A percentile compares a stretch with the other conserved stretches of the same genome.
Evolutionary conservation across 306 rosid species (phyloP).

Genomic region (Vigna angularis): DNA sequence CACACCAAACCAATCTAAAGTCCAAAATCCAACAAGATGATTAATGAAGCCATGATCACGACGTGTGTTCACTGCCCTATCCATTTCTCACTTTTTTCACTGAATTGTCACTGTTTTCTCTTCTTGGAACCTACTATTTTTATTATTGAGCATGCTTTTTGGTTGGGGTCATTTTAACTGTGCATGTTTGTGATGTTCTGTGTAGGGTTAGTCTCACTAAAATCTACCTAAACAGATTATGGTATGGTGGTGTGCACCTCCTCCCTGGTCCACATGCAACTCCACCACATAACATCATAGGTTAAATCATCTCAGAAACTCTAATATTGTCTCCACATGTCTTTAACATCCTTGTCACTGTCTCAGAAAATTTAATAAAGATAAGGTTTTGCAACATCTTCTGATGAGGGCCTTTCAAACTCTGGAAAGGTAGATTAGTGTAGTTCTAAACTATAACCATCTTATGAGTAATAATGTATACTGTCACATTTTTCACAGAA

Average conservation of each 20-base stretch:
- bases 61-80: constrained; percentile 13
- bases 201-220: constrained; percentile 22
- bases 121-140: neutral
- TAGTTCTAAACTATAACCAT: neutral
- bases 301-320: constrained; percentile 23
- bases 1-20: constrained; percentile 5
- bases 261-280: constrained; percentile 8
- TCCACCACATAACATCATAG: neutral
- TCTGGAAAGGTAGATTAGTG: neutral
- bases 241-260: constrained; percentile 3
- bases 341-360: constrained; percentile 21
- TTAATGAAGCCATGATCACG: constrained; percentile 35
- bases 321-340: constrained; percentile 39
- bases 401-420: neutral
- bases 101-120: constrained; percentile 1
- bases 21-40: constrained; percentile 36
- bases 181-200: neutral
- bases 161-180: neutral
- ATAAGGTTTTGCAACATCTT: neutral
- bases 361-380: neutral
- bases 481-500: neutral
- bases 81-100: constrained; percentile 7
- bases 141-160: constrained; percentile 5
- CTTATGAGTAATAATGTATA: neutral
- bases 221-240: constrained; percentile 1